phyloP scores from a whole-genome alignment of 179 eudicot genomes.

The Carnegiea gigantea region DNA sequence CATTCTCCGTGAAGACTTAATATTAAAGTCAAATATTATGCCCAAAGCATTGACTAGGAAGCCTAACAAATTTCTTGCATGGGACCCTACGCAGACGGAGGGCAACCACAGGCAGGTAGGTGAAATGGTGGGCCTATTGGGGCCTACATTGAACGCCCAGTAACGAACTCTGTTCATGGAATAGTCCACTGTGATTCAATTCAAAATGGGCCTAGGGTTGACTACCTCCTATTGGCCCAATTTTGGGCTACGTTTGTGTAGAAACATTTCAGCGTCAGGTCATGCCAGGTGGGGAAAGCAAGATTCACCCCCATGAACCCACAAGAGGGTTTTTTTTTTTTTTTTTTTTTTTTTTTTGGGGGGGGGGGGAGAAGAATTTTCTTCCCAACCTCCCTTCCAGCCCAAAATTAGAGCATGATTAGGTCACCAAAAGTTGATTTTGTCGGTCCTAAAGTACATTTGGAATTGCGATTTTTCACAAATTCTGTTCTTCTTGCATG shows the following conservation, averaged over 20 bases:
- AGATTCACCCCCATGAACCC: neutral
- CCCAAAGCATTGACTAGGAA: constrained; percentile 9
- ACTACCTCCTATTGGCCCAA: constrained; percentile 27
- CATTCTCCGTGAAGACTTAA: neutral
- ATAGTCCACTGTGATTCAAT: too few species aligned
- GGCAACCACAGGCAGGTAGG: constrained; percentile 11
- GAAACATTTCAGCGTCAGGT: neutral
- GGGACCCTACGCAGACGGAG: constrained; percentile 4
- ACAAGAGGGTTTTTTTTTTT: neutral
- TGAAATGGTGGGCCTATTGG: constrained; percentile 25
- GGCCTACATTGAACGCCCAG: constrained; percentile 18
- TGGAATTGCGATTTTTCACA: neutral
- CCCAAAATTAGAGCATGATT: neutral
- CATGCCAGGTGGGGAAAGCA: constrained; percentile 14
- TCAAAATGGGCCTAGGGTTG: constrained; percentile 21
- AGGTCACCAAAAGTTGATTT: constrained; percentile 20
- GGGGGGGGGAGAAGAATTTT: too few species aligned
- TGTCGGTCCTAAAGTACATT: constrained; percentile 10
- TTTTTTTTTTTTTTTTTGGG: too few species aligned
- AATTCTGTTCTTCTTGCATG: neutral
- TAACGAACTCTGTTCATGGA: neutral
- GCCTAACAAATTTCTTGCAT: constrained; percentile 9
- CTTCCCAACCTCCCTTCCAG: neutral
- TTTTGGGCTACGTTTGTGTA: neutral
- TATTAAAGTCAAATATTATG: neutral